Evolutionary conservation across 371 early-diverging fungal genomes (phyloP).

Genomic region (Apophysomyces sp.): DNA sequence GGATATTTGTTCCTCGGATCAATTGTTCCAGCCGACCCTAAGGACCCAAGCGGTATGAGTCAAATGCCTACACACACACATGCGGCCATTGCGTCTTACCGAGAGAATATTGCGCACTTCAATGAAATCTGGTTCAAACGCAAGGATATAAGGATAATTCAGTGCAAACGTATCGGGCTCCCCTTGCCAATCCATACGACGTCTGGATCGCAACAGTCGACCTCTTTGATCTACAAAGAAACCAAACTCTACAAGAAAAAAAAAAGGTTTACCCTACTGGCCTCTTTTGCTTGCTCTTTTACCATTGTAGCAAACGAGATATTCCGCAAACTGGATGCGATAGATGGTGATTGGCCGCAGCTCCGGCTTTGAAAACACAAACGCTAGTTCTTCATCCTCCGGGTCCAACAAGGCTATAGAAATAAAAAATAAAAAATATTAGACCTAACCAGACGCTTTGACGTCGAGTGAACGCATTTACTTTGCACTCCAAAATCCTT

Average conservation of each 20-base stretch:
- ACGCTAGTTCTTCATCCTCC: conserved; percentile 30
- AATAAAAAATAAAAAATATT: no score
- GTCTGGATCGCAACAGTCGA: conserved; percentile 25
- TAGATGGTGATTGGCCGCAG: conserved; percentile 75
- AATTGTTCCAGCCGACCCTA: conserved; percentile 41
- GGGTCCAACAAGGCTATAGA: conserved; percentile 34
- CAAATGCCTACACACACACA: no score
- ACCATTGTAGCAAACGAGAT: conserved; percentile 84
- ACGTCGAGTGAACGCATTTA: background rate
- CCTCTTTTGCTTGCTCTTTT: background rate
- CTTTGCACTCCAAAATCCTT: conserved; percentile 61
- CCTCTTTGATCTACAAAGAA: conserved; percentile 84
- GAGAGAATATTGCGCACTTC: conserved; percentile 85
- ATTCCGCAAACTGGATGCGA: conserved; percentile 70
- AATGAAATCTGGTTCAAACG: conserved; percentile 85
- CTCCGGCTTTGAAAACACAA: conserved; percentile 21
- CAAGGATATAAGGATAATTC: conserved; percentile 81
- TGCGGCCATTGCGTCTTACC: no score
- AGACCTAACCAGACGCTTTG: background rate
- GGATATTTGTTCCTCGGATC: conserved; percentile 39
- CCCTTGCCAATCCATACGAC: conserved; percentile 50
- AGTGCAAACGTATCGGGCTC: conserved; percentile 62
- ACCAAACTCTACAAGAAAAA: conserved; percentile 85
- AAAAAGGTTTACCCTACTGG: conserved; percentile 2
- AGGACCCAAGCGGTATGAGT: background rate